Conservation (phyloP, 1,139 yeast genomes). For the Kluyveromyces sp. region DNA sequence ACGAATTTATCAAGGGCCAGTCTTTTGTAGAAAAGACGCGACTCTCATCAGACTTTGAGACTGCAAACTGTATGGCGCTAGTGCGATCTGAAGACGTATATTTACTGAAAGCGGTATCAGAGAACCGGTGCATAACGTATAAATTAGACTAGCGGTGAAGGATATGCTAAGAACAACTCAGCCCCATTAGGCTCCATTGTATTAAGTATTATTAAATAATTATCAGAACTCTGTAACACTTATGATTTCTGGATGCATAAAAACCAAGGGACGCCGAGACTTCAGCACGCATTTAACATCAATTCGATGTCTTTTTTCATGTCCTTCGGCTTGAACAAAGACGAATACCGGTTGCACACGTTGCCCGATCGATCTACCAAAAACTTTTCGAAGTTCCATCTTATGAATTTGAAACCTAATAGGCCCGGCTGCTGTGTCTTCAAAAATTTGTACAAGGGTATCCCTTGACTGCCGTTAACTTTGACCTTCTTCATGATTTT, state of each 20-base stretch:
- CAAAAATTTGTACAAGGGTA: constrained; percentile 66
- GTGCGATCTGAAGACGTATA: neutral
- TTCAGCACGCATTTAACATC: constrained; percentile 32
- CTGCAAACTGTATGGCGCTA: neutral
- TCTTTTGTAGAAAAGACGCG: constrained; percentile 1
- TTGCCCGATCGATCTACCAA: constrained; percentile 57
- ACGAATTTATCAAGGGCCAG: constrained; percentile 3
- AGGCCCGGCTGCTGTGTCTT: constrained; percentile 52
- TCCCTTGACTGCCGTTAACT: constrained; percentile 73
- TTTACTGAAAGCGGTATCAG: constrained; percentile 1
- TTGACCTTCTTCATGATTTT: constrained; percentile 65
- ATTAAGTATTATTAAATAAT: neutral
- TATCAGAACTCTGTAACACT: too few relatives aligned
- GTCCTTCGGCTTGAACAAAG: constrained; percentile 60
- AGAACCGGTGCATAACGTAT: constrained; percentile 2
- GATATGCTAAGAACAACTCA: too few relatives aligned
- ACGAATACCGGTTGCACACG: constrained; percentile 57
- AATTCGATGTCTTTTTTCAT: constrained; percentile 42
- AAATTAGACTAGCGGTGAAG: neutral
- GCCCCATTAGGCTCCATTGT: too few relatives aligned
- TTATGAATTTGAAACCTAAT: constrained; percentile 57
- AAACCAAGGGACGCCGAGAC: neutral
- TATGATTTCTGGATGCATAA: neutral
- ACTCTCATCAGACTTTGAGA: neutral
- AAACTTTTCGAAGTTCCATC: constrained; percentile 92